Evolutionary conservation across 2,329 filamentous ascomycete genomes (phyloP), one percentile per base, ranked within the genome.

Genomic region (Diaporthe citriasiana): DNA sequence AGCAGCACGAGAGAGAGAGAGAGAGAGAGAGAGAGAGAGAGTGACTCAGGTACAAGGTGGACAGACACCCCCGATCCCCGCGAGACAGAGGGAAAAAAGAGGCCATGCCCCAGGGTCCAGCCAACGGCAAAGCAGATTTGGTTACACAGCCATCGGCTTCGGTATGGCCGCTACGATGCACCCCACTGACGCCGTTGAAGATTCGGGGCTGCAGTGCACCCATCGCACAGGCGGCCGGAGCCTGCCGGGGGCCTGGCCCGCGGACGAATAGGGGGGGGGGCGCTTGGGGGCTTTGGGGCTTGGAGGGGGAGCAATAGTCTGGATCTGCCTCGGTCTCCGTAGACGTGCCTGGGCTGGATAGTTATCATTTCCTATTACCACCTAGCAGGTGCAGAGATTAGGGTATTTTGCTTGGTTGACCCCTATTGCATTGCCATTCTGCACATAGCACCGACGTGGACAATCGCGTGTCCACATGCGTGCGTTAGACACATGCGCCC

Each of bases 181-280:
- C 63, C 45, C 63, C 45, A 66, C 45, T 66, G 45, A 51, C 47
- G 63, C 63, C 63, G 63, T 66, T 66, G 63, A 66, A 66, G 63
- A 66, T 66, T 51, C 47, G 45, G 35, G 63, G 63, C 63, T 66
- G 63, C 63, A 51, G 63, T 66, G 63, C 63, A 42, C 63, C 63
- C 63, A 66, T 51, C 63, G 45, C 30, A 66, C 63, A 66, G 63
- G 63, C 63, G 63, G 63, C 63, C 63, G 63, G 63, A 66, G 63
- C 63, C 63, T 66, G 63, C 63, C 63, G 63, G 42, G 60, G 45
- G 13, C 25, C 22, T 66, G 33, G 15, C 33, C 63, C 63, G 45
- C 45, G 30, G 45, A 51, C 45, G 63, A 66, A 51, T 51, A 9
- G 45, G 45, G 45, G 45, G 47, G 63, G 63, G 63, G 30, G 30